Evolutionary conservation across 306 rosid genomes (phyloP).

Genomic region (Citrullus mucosospermus): DNA sequence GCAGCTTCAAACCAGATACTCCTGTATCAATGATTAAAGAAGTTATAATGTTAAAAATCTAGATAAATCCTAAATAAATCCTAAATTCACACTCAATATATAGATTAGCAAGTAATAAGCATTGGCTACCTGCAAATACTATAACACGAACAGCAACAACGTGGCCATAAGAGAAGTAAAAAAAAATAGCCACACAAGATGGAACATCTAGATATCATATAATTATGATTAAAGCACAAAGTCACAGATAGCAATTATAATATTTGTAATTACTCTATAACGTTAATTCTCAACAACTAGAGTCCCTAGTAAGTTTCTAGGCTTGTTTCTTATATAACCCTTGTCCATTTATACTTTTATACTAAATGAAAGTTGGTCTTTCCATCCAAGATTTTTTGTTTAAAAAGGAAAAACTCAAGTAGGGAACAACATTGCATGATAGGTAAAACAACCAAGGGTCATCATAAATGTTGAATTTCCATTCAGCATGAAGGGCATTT

Average conservation of each 20-base stretch:
- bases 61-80: not conserved
- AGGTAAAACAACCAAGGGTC: not conserved
- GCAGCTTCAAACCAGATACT: slow-evolving; percentile 99
- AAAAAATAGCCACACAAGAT: not conserved
- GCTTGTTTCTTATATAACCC: not conserved
- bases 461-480: not conserved
- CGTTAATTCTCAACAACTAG: not conserved
- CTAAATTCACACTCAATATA: not conserved
- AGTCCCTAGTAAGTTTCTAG: not conserved
- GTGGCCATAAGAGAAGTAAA: not conserved
- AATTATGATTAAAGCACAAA: not conserved
- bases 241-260: not conserved
- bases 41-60: slow-evolving; percentile 1
- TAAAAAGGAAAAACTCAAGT: not conserved
- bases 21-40: slow-evolving; percentile 35
- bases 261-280: not conserved
- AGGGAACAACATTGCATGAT: not conserved
- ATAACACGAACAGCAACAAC: not conserved
- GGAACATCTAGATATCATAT: not conserved
- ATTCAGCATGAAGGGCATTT: not conserved
- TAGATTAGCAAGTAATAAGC: not conserved
- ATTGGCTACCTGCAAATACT: not conserved
- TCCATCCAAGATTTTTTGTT: not conserved
- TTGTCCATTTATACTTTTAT: not conserved
- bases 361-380: not conserved